A percentile compares a stretch with the other conserved stretches of the same genome.
These are phyloP conservation scores for Aspergillus costaricaensis DNA, from an alignment of 2,329 filamentous ascomycete species.

Conservation along the genomic window DNA sequence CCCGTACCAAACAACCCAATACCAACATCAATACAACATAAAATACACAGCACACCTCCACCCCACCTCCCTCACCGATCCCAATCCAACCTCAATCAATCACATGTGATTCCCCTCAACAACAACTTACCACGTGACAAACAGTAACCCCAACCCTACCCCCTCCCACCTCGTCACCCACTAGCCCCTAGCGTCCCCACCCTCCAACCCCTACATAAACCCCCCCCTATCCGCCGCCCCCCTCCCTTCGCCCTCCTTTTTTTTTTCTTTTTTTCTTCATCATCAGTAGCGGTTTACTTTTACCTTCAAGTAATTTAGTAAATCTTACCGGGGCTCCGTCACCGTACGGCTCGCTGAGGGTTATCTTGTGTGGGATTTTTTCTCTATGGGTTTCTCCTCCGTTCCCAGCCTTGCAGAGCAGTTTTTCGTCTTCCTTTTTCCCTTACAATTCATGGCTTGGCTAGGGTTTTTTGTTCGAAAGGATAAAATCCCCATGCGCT, in stretches of 20 bases:
- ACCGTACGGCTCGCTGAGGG: constrained; percentile 52
- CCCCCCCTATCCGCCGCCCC: background rate
- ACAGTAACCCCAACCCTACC: constrained; percentile 21
- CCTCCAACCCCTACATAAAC: constrained; percentile 33
- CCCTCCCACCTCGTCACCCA: constrained; percentile 6
- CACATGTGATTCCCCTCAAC: background rate
- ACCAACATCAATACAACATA: background rate
- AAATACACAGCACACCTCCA: background rate
- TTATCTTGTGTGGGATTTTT: constrained; percentile 46
- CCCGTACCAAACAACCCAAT: too few species aligned
- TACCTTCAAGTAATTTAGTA: constrained; percentile 39
- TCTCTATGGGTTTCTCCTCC: constrained; percentile 50
- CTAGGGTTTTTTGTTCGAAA: constrained; percentile 43
- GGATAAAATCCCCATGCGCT: constrained; percentile 41
- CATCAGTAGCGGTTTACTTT: constrained; percentile 57
- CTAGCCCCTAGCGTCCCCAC: constrained; percentile 27
- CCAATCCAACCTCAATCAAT: constrained; percentile 13
- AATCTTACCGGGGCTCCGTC: constrained; percentile 51
- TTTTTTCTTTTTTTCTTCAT: constrained; percentile 46
- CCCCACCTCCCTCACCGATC: background rate
- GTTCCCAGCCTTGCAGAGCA: constrained; percentile 53
- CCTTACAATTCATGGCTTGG: constrained; percentile 46
- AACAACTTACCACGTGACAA: background rate
- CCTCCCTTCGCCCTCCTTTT: constrained; percentile 25
- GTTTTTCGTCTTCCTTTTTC: constrained; percentile 47